Evolutionary conservation across 179 eudicot species (phyloP).

Genomic region (Heliamphora pulchella): DNA sequence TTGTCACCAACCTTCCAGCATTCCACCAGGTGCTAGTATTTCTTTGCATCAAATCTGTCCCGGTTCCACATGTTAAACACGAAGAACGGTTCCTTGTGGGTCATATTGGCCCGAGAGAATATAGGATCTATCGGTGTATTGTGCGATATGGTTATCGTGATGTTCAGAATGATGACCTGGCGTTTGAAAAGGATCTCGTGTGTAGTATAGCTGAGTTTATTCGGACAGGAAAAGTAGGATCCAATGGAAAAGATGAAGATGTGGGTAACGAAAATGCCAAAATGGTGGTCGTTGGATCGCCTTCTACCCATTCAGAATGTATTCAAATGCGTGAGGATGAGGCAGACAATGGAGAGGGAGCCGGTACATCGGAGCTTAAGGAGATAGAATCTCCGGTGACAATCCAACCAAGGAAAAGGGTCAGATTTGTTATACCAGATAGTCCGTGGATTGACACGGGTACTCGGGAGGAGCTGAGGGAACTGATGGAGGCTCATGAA

Average conservation of each 20-base stretch:
- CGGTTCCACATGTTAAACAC: constrained; percentile 72
- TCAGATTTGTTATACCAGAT: constrained; percentile 73
- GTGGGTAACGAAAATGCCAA: constrained; percentile 37
- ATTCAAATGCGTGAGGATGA: constrained; percentile 40
- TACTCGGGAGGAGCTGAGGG: constrained; percentile 54
- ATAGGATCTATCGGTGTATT: constrained; percentile 67
- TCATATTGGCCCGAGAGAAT: constrained; percentile 73
- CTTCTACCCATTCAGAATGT: constrained; percentile 50
- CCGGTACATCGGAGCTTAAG: constrained; percentile 40
- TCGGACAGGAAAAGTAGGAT: constrained; percentile 31
- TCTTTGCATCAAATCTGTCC: constrained; percentile 73
- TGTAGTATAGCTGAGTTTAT: constrained; percentile 78
- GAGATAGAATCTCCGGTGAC: constrained; percentile 47
- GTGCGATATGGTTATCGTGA: constrained; percentile 79
- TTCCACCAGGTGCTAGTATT: constrained; percentile 82
- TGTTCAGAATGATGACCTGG: constrained; percentile 75
- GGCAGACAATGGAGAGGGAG: constrained; percentile 11
- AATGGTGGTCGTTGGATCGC: constrained; percentile 72
- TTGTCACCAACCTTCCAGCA: constrained; percentile 90
- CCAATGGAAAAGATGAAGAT: constrained; percentile 25
- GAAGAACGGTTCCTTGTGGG: constrained; percentile 92
- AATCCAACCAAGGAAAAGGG: constrained; percentile 54
- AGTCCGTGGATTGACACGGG: constrained; percentile 48
- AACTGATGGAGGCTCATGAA: constrained; percentile 81
- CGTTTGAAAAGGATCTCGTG: constrained; percentile 71